Evolutionary conservation across 345 rosid genomes (phyloP), one percentile per base, ranked within the genome.

Genomic region (Dimocarpus longan): DNA sequence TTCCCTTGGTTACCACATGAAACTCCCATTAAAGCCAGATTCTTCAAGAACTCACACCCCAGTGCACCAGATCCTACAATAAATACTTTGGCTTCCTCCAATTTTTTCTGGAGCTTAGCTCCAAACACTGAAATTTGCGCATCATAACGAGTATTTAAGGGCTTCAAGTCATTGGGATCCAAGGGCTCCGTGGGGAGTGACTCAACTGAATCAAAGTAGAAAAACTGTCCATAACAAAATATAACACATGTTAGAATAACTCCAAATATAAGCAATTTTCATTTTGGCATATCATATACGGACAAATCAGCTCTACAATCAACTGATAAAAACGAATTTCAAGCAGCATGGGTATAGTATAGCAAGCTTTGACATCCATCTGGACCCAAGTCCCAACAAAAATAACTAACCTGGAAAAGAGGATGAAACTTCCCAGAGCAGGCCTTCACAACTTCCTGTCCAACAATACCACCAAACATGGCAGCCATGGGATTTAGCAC

Each of bases 401-500:
- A 22, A 66, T 40, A 37, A 66, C 28, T 75, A 60, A 91, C 98
- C 95, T 94, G 98, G 73, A 85, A 91, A 73, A 94, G 89, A 62
- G 98, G 98, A 87, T 94, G 98, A 78, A 92, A 94, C 80, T 94
- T 94, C 72, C 98, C 98, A 72, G 98, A 89, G 87, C 98, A 94
- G 52, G 98, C 98, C 81, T 94, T 94, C 74, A 92, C 93, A 82
- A 91, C 94, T 76, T 94, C 98, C 76, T 92, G 97, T 64, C 97
- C 98, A 78, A 92, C 97, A 72, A 94, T 86, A 75, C 98, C 98
- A 71, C 98, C 98, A 85, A 94, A 92, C 88, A 94, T 87, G 59
- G 98, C 98, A 76, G 97, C 98, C 98, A 92, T 94, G 56, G 97
- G 98, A 88, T 94, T 94, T 68, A 94, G 84, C 71, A 94, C 93